Conservation (phyloP, 1,284 basidiomycete genomes). For the Ceratobasidium sp. region DNA sequence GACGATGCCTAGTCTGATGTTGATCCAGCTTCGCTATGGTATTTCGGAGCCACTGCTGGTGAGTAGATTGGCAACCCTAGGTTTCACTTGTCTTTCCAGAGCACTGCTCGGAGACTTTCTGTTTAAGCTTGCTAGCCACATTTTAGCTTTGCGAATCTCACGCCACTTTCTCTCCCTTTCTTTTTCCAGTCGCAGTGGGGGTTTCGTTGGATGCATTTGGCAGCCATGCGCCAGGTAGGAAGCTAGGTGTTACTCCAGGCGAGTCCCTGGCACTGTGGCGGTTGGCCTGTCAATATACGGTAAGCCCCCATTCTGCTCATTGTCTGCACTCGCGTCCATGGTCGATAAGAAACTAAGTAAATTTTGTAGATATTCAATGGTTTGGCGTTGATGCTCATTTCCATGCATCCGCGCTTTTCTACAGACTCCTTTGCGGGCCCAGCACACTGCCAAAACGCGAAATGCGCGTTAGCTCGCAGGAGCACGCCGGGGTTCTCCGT, state of each 20-base stretch:
- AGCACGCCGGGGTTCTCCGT: too few relatives aligned
- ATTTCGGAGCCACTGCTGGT: neutral
- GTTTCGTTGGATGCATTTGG: constrained; percentile 78
- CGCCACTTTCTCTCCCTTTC: too few relatives aligned
- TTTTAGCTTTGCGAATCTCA: neutral
- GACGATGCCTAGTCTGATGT: neutral
- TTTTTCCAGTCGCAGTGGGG: constrained; percentile 65
- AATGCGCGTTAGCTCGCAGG: too few relatives aligned
- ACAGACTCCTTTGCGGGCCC: constrained; percentile 76
- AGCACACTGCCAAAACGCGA: too few relatives aligned
- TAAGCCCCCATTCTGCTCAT: constrained; percentile 56
- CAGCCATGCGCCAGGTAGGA: constrained; percentile 70
- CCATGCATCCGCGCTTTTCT: constrained; percentile 77
- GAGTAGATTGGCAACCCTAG: neutral
- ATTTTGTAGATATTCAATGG: constrained; percentile 77
- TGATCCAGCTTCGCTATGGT: neutral
- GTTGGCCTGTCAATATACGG: constrained; percentile 74
- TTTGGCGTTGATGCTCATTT: constrained; percentile 77
- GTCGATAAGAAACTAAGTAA: neutral
- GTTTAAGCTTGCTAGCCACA: neutral
- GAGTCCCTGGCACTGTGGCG: constrained; percentile 72
- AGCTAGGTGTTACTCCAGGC: constrained; percentile 65
- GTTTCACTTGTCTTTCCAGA: too few relatives aligned
- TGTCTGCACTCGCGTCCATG: neutral
- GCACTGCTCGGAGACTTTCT: neutral